Percentiles rank a stretch among this genome's conserved stretches.
Evolutionary conservation across 306 rosid genomes (phyloP).

Genomic region (Pyrus betulifolia): DNA sequence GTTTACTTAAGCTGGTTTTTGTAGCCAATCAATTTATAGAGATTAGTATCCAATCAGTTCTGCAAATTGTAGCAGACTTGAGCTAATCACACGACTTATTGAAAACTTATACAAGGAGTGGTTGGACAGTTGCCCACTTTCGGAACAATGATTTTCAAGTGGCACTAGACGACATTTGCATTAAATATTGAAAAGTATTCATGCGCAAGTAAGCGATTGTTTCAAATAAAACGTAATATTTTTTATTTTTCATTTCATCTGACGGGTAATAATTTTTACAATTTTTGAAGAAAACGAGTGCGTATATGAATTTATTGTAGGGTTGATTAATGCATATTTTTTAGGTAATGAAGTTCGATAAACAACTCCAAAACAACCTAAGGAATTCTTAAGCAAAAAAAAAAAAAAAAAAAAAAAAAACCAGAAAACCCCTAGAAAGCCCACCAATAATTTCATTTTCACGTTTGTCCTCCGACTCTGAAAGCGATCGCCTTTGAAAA

Average conservation of each 20-base stretch:
- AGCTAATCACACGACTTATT: neutral
- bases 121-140: neutral
- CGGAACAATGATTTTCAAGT: neutral
- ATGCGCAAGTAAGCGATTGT: neutral
- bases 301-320: no score
- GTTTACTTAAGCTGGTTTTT: neutral
- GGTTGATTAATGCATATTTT: no score
- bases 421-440: neutral
- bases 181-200: no score
- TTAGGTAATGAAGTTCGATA: constrained; percentile 53
- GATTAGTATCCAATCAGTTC: neutral
- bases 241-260: no score
- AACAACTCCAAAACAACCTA: constrained; percentile 37
- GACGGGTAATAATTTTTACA: no score
- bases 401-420: no score
- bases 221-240: no score
- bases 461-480: neutral
- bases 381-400: no score
- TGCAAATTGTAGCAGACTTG: neutral
- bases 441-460: constrained; percentile 16
- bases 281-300: neutral
- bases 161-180: neutral
- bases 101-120: neutral
- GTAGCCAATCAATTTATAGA: no score
- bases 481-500: neutral